Conservation (phyloP, 2,329 filamentous ascomycete genomes). For the Penicillium oxalicum region DNA sequence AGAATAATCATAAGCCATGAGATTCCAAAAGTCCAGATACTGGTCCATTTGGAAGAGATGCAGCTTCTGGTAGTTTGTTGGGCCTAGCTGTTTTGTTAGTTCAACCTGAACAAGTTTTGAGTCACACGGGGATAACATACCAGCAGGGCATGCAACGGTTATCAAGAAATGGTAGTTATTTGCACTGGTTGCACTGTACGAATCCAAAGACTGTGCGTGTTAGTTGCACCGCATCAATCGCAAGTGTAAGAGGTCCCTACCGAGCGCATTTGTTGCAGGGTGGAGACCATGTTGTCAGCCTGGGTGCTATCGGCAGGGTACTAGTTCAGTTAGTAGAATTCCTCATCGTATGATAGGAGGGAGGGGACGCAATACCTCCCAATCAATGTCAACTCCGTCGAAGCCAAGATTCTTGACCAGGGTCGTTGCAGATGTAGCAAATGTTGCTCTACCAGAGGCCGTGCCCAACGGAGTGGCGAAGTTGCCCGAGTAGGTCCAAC, state of each 20-base stretch:
- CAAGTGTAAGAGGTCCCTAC: conserved; percentile 10
- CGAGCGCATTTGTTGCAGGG: conserved; percentile 26
- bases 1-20: conserved; percentile 79
- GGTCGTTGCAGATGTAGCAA: conserved; percentile 65
- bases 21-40: conserved; percentile 48
- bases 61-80: conserved; percentile 39
- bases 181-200: conserved; percentile 33
- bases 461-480: conserved; percentile 66
- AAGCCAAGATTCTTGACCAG: conserved; percentile 77
- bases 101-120: too few species aligned
- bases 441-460: conserved; percentile 54
- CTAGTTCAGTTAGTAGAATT: conserved; percentile 9
- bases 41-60: conserved; percentile 41
- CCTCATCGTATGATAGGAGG: too few species aligned
- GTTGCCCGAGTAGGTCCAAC: conserved; percentile 72
- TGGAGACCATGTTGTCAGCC: conserved; percentile 29
- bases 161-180: conserved; percentile 39
- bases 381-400: conserved; percentile 41
- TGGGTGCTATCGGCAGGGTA: conserved; percentile 27
- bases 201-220: conserved; percentile 31
- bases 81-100: conserved; percentile 22
- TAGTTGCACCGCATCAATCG: background rate
- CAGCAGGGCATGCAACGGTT: conserved; percentile 43
- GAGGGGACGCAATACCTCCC: conserved; percentile 26
- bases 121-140: conserved; percentile 8